These are phyloP conservation scores for Dactylellina cionopaga DNA, from an alignment of 2,329 filamentous ascomycete genomes.

Conservation along the genomic window DNA sequence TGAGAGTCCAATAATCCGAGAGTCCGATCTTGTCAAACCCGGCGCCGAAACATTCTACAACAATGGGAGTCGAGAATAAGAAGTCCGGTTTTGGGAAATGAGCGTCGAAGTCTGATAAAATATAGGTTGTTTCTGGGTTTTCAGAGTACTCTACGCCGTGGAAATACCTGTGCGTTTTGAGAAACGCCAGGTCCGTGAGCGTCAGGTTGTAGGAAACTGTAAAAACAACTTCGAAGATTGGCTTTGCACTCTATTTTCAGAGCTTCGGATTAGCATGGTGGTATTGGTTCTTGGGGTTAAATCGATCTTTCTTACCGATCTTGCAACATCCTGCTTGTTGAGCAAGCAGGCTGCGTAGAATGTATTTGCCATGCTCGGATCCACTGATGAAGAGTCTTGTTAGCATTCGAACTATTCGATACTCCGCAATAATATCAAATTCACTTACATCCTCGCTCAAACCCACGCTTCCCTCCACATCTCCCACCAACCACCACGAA, in stretches of 20 bases:
- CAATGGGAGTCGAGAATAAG: conserved; percentile 73
- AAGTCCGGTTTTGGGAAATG: conserved; percentile 44
- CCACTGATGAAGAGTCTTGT: conserved; percentile 68
- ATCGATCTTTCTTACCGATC: conserved; percentile 6
- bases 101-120: not conserved
- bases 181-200: conserved; percentile 61
- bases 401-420: not conserved
- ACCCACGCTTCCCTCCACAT: conserved; percentile 46
- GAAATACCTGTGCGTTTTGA: conserved; percentile 62
- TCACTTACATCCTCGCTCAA: conserved; percentile 38
- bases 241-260: conserved; percentile 55
- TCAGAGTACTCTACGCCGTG: conserved; percentile 58
- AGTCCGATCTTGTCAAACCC: conserved; percentile 78
- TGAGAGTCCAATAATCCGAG: conserved; percentile 75
- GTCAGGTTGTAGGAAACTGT: conserved; percentile 63
- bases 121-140: conserved; percentile 6
- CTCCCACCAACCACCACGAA: conserved; percentile 81
- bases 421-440: conserved; percentile 3
- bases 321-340: conserved; percentile 70
- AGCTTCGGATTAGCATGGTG: conserved; percentile 1
- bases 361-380: conserved; percentile 66
- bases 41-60: conserved; percentile 83
- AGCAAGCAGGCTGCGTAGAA: conserved; percentile 81
- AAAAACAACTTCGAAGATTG: conserved; percentile 59
- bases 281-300: not conserved